Evolutionary conservation across 345 rosid genomes (phyloP).

Genomic region (Cardiospermum halicacabum): DNA sequence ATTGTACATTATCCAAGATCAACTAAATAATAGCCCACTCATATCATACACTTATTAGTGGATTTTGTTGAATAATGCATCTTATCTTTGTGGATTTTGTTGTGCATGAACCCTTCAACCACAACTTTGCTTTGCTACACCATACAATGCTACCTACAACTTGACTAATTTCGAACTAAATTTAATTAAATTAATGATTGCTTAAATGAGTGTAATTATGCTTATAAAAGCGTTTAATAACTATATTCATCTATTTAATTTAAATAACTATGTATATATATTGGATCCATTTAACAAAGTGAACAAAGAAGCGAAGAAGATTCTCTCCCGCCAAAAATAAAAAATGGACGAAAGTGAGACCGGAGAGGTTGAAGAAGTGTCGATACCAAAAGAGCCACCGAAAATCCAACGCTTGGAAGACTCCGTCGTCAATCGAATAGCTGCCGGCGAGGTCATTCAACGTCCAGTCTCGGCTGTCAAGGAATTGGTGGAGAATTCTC

Average conservation of each 20-base stretch:
- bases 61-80: background rate
- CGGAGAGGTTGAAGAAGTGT: slow-evolving; percentile 19
- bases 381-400: slow-evolving; percentile 49
- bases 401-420: slow-evolving; percentile 73
- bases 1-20: background rate
- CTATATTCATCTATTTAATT: too few relatives aligned
- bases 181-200: too few relatives aligned
- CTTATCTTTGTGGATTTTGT: too few relatives aligned
- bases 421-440: slow-evolving; percentile 89
- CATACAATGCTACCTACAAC: too few relatives aligned
- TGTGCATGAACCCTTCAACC: too few relatives aligned
- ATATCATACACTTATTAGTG: background rate
- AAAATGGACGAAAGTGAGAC: slow-evolving; percentile 31
- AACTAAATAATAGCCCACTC: background rate
- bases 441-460: slow-evolving; percentile 97
- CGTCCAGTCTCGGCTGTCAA: slow-evolving; percentile 92
- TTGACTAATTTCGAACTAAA: too few relatives aligned
- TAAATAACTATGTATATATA: too few relatives aligned
- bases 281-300: background rate
- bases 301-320: background rate
- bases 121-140: too few relatives aligned
- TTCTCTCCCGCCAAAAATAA: background rate
- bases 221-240: too few relatives aligned
- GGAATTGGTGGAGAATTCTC: slow-evolving; percentile 93
- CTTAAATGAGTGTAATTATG: too few relatives aligned